phyloP scores from a whole-genome alignment of 2,329 filamentous ascomycete species.

The Epichloe brachyelytri region DNA sequence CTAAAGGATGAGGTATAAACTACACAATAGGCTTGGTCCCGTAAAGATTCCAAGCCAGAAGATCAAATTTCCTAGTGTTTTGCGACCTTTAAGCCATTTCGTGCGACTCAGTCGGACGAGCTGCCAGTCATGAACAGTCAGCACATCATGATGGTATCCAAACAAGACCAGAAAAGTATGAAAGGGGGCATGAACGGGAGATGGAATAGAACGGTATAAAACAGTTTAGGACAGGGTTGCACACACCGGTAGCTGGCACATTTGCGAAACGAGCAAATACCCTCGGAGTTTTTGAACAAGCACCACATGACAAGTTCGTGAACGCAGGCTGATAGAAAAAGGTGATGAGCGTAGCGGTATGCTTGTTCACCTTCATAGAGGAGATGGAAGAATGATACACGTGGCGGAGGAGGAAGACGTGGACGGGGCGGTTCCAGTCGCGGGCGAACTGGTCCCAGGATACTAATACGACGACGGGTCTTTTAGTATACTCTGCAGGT shows the following conservation, averaged over 20 bases:
- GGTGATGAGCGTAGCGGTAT: constrained; percentile 61
- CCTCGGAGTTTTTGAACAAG: constrained; percentile 66
- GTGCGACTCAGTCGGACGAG: constrained; percentile 55
- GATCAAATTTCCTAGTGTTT: constrained; percentile 56
- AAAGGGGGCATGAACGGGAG: not conserved
- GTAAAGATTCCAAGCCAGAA: constrained; percentile 74
- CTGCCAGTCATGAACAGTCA: constrained; percentile 13
- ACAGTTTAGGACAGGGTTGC: not conserved
- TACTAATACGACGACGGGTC: constrained; percentile 17
- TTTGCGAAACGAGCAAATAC: constrained; percentile 60
- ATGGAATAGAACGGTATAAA: not conserved
- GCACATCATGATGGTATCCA: not conserved
- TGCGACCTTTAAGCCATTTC: constrained; percentile 47
- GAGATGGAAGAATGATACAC: constrained; percentile 71
- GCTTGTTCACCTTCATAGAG: constrained; percentile 55
- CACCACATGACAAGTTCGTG: constrained; percentile 74
- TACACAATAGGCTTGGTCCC: constrained; percentile 55
- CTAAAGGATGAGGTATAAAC: constrained; percentile 45
- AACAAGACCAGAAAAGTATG: not conserved
- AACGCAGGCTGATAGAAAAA: constrained; percentile 60
- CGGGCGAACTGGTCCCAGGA: constrained; percentile 67
- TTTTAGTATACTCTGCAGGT: no score
- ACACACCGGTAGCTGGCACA: constrained; percentile 55
- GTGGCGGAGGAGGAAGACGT: constrained; percentile 64
- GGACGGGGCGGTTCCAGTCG: constrained; percentile 68